Base-by-base conservation (phyloP, 495 filamentous ascomycete genomes). In the Hypoxylon rickii region DNA sequence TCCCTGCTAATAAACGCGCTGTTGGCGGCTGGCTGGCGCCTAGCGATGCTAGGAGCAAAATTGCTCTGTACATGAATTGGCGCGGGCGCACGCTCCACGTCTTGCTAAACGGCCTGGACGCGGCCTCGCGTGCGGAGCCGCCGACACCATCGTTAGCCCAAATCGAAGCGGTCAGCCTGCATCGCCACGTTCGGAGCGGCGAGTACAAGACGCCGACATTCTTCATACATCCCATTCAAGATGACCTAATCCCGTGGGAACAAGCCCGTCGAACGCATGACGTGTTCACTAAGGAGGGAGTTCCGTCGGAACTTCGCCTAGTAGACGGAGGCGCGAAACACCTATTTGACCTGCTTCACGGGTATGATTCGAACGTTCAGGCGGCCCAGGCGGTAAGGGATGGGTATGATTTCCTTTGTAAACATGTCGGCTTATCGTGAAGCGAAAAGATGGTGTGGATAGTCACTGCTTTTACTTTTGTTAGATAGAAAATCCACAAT, bases 31-130 rank as follows among this genome's bases (percentile, higher is more conserved):
- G 51, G 57, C 10, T 65, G 45, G 10, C 72, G 72, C n/a, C n/a
- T n/a, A n/a, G n/a, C n/a, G n/a, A n/a, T n/a, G n/a, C n/a, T n/a
- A n/a, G n/a, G n/a, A n/a, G n/a, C n/a, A n/a, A n/a, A n/a, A 65
- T 80, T 22, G 59, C 62, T 0, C 58, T 79, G 5, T 67, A 79
- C 33, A 78, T 78, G 59, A 79, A 79, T 51, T 77, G 74, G 75
- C 55, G 67, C 3, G 76, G 58, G 2, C 73, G 73, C 34, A 59
- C 69, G 1, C 55, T 80, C 0, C 75, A 68, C 6, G 52, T 80
- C 2, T 64, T 80, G 0, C 48, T 75, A 4, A 37, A 32, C 26
- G 60, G 60, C 15, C 19, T 62, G 24, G 24, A 29, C 24, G 10
- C 24, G 5, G 24, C 24, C 24, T 29, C 24, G 10, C 5, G 24